Percentiles rank a stretch among this genome's conserved stretches.
Conservation (phyloP, 352 stramenopile genomes). For the Globisporangium uncinulatum region DNA sequence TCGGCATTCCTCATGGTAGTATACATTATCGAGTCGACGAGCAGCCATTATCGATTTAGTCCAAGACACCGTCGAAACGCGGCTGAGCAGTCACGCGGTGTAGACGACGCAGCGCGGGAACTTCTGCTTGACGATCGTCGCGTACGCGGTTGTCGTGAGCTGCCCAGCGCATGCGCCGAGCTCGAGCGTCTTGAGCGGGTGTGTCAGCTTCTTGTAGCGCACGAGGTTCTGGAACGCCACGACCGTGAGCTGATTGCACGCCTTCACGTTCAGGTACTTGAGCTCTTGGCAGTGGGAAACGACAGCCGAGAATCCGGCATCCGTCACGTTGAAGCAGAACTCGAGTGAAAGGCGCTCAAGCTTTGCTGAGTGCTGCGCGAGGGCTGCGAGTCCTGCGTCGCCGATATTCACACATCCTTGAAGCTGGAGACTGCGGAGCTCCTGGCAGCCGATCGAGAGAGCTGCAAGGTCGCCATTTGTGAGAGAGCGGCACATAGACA, state of each 20-base stretch:
- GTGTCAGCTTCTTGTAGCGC: constrained; percentile 15
- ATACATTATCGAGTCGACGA: no score
- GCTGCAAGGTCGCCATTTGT: constrained; percentile 41
- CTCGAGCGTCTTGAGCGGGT: constrained; percentile 41
- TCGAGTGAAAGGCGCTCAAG: constrained; percentile 73
- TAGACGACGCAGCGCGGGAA: constrained; percentile 65
- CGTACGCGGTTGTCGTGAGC: constrained; percentile 54
- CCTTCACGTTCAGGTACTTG: constrained; percentile 79
- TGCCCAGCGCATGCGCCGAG: constrained; percentile 68
- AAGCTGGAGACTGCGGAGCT: constrained; percentile 43
- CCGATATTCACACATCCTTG: constrained; percentile 65
- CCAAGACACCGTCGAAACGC: no score
- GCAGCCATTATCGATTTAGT: no score
- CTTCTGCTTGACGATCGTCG: constrained; percentile 47
- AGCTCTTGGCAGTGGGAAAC: constrained; percentile 45
- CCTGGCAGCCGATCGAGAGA: constrained; percentile 36
- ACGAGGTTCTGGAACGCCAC: constrained; percentile 47
- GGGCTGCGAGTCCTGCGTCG: constrained; percentile 39
- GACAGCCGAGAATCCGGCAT: constrained; percentile 51
- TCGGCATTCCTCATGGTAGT: no score
- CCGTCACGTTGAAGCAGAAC: constrained; percentile 87
- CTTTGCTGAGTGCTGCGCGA: constrained; percentile 26
- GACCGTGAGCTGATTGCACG: constrained; percentile 76
- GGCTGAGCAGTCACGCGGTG: constrained; percentile 39
- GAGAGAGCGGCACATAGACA: constrained; percentile 73